Evolutionary conservation across 2,329 filamentous ascomycete species (phyloP), one percentile per base, ranked within the genome.

Genomic region (Cytospora piceicola): DNA sequence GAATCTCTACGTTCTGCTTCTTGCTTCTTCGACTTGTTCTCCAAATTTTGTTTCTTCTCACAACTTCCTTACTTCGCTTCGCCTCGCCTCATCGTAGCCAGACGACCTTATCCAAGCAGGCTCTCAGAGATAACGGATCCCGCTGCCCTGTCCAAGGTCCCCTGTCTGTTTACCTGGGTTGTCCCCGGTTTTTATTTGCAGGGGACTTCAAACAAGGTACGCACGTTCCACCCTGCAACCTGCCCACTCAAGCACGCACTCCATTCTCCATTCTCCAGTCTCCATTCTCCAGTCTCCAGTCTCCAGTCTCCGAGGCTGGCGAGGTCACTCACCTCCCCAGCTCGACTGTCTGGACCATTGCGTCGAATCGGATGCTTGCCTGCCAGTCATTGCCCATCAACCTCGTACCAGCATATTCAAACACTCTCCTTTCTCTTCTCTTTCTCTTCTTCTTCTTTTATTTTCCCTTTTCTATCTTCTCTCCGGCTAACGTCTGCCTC

Each of bases 401-500:
- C 66, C 56, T 66, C 59, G 55, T 60, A 58, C 29, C 63, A 39
- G 39, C 59, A 65, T 60, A 65, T 60, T 58, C 51, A 56, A 34
- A 63, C 56, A 32, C 63, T 58, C 51, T 62, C 11, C 22, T 58
- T 52, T 51, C 11, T 59, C 30, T 36, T 30, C 30, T n/a, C 54
- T 56, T 36, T 39, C 30, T 34, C 7, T 5, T 22, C 32, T 20
- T 46, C 11, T 65, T 36, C 14, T n/a, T 29, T 24, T 51, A 15
- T 56, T 53, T 39, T 60, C n/a, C n/a, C 32, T 27, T 58, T 15
- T 39, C 27, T 49, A 42, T 36, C 57, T 39, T 53, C 15, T 30
- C 56, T 42, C 29, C 17, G 57, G 46, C 67, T 63, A 61, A 66
- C 59, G 12, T 71, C 70, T 72, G 68, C 71, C 73, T 72, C 61